Evolutionary conservation across 2,329 filamentous ascomycete species (phyloP), one percentile per base, ranked within the genome.

Genomic region (Exophiala mesophila): DNA sequence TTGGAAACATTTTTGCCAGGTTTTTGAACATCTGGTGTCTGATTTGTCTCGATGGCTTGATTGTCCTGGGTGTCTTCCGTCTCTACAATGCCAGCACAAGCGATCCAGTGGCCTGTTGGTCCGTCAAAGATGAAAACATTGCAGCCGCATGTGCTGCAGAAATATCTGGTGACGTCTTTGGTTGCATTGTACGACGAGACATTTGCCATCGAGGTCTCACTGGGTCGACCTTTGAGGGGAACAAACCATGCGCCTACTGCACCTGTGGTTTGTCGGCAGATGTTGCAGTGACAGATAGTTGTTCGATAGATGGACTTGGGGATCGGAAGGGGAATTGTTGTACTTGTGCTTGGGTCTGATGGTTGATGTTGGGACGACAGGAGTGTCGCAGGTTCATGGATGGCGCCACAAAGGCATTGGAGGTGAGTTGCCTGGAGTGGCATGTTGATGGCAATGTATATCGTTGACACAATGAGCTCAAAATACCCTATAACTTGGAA

Each of bases 281-380:
- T 73, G 19, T 59, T 58, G 60, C 73, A 76, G 58, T 76, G 73
- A 52, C 73, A 76, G 39, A 59, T 41, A 16, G 13, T 13, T 6
- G 23, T 26, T 6, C 7, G 7, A 12, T 26, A 26, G 7, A 12
- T 26, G 6, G 23, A 26, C 17, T 29, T 30, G 13, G 41, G 34
- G 10, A 44, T 30, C n/a, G 47, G 47, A 8, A 44, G 30, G 8
- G 19, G 24, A 20, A 19, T n/a, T n/a, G 31, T 28, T 10, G 19
- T 31, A 20, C 23, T n/a, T n/a, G 31, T 28, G n/a, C n/a, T n/a
- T n/a, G n/a, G n/a, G n/a, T n/a, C n/a, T n/a, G n/a, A n/a, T n/a
- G n/a, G n/a, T n/a, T n/a, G n/a, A n/a, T n/a, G n/a, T n/a, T n/a
- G n/a, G n/a, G n/a, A n/a, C 3, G 24, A 3, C 10, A 53, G 44